Percentiles rank a stretch among this genome's conserved stretches.
Conservation (phyloP, 495 filamentous ascomycete genomes). For the Xylaria nigripes region DNA sequence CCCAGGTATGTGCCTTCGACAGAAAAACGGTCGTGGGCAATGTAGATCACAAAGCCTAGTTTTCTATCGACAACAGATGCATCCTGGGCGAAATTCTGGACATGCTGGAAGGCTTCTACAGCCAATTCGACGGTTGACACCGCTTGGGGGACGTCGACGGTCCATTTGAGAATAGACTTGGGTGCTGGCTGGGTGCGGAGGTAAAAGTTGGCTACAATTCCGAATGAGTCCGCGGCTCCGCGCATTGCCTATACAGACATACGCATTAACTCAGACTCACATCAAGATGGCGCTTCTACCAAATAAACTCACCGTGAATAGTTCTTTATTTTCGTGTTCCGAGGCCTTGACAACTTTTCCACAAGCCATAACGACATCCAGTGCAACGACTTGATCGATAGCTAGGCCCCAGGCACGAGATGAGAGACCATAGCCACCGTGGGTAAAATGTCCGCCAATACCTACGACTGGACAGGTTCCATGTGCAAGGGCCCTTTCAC, state of each 20-base stretch:
- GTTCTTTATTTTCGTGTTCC: slow-evolving; percentile 31
- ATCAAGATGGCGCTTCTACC: background rate
- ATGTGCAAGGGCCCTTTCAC: slow-evolving; percentile 52
- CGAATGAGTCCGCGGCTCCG: slow-evolving; percentile 54
- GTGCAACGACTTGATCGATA: slow-evolving; percentile 53
- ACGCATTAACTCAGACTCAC: background rate
- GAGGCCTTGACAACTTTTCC: slow-evolving; percentile 40
- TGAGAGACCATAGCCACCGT: slow-evolving; percentile 58
- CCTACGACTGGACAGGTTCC: slow-evolving; percentile 55
- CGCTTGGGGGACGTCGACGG: slow-evolving; percentile 21
- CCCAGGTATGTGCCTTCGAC: slow-evolving; percentile 34
- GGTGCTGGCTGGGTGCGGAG: slow-evolving; percentile 46
- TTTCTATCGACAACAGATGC: slow-evolving; percentile 20
- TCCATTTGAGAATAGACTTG: slow-evolving; percentile 34
- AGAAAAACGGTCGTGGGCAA: slow-evolving; percentile 23
- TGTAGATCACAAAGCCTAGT: slow-evolving; percentile 27
- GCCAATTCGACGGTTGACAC: slow-evolving; percentile 17
- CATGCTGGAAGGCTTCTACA: slow-evolving; percentile 19
- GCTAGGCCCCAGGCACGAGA: slow-evolving; percentile 57
- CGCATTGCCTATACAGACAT: slow-evolving; percentile 35
- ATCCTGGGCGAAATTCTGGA: slow-evolving; percentile 29
- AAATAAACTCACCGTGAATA: slow-evolving; percentile 41
- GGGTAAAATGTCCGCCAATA: slow-evolving; percentile 58
- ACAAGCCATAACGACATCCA: slow-evolving; percentile 59
- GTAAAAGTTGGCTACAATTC: slow-evolving; percentile 48